Evolutionary conservation across 441 rosid genomes (phyloP), one percentile per base, ranked within the genome.

Genomic region (Pelargonium citronellum): DNA sequence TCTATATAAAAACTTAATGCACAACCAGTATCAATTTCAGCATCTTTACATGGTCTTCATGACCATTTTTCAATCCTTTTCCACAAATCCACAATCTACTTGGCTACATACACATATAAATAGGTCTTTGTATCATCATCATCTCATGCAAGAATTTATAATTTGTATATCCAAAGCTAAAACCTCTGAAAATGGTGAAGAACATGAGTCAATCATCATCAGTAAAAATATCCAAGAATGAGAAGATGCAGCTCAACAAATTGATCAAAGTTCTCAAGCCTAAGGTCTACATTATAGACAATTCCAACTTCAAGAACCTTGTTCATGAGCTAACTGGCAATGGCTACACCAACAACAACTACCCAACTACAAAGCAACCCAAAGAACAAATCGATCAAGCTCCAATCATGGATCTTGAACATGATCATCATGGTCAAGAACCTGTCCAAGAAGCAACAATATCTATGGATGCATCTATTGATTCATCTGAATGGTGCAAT

Each of bases 271-370:
- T 74, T 12, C 68, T 79, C 72, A 58, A 74, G 22, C 87, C 85
- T 2, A 74, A 79, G 43, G 85, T 82, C 7, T 80, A 80, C 74
- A 84, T 80, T 27, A 79, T 81, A 2, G 83, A 84, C 30, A 53
- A 0, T 62, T 69, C 74, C 43, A 64, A 71, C 75, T 84, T 84
- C 81, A 80, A 75, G 80, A 67, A 57, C 5, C 83, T 84, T 17
- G 85, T 84, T 74, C 87, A 84, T 65, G 73, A 79, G 17, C 73
- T 84, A 5, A 82, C 85, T 3, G 81, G 87, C 24, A 82, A 82
- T 63, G 75, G 67, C 27, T 63, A 12, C 61, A 0, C 39, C 49
- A 19, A 16, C 67, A 58, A 10, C 3, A 30, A 4, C 10, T 62
- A 20, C 76, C 60, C 70, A n/a, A n/a, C n/a, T 0, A 16, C 15